Evolutionary conservation across 768 basidiomycete species (phyloP), one percentile per base, ranked within the genome.

Genomic region (Kwoniella sp.): DNA sequence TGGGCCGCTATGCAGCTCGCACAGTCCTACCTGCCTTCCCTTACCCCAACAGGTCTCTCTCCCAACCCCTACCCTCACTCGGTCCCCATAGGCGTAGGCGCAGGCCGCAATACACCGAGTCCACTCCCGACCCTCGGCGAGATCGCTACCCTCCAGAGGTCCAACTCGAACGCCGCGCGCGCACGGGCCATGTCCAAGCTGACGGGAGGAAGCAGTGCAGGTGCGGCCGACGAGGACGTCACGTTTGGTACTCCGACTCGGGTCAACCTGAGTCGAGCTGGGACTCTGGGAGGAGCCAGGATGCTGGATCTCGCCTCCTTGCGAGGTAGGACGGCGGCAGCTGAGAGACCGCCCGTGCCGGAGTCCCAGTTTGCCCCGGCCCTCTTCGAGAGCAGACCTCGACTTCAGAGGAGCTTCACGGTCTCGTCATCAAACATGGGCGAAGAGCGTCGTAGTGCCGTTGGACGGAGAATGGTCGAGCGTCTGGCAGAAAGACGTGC

Each of bases 141-240:
- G 19, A 76, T 92, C 31, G 40, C 75, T 15, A 85, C 85, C 14
- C 80, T 95, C 2, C 84, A 88, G 66, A 84, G 91, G 17, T 92
- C 91, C 2, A 91, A 92, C 70, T 92, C 90, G 65, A 88, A 83
- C 10, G 79, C 87, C n/a, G 87, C 86, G 19, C 80, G 85, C 40
- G 80, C 82, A 62, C 77, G 83, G 73, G 89, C 89, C 3, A 82
- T 93, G 82, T 83, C 83, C 57, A 91, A 89, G 70, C 78, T 95
- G 49, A 89, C 86, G 1, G 86, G 87, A 33, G 85, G 84, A 23
- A 76, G 81, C 39, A 78, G 82, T 20, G 81, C 85, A 9, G 77
- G 80, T 12, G 41, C 67, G 17, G 54, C 62, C 10, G 48, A 57
- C 6, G 54, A 58, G 4, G 50, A 49, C 11, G 45, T 29, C 40